Base-by-base conservation (phyloP, 176 grass and related monocot genomes). In the Poa pratensis region DNA sequence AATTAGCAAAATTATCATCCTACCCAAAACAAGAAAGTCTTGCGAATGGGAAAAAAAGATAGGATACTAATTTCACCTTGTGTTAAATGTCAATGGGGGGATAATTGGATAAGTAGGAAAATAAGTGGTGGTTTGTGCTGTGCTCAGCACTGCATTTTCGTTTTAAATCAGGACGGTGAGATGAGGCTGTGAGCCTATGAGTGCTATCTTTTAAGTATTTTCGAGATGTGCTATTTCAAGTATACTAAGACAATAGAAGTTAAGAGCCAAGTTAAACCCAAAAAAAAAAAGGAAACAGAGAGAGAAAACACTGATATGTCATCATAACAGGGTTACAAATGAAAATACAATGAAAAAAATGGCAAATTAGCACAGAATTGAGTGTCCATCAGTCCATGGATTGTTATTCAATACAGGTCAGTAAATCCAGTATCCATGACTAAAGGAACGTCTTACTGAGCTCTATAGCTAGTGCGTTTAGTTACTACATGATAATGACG, bases 1-100 rank as follows among this genome's bases (percentile, higher is more conserved):
- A 79, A 50, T 63, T 78, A 64, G 6, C 24, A 82, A 64, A 90
- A 63, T 24, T 71, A 42, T 14, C 55, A 62, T 59, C 35, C 11
- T 74, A 27, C 59, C 69, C 18, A 51, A 77, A 73, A 52, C 17
- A 85, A 24, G 40, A 65, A 65, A 13, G 77, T 12, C 45, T 82
- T 32, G 43, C 20, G 42, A 32, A 68, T 24, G n/a, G 86, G 49
- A n/a, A 46, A 80, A 17, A 65, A 74, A 70, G 11, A 19, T 28
- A 76, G 32, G 9, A 4, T 17, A 74, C 83, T 30, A 14, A 61
- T 73, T n/a, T 27, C 7, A 40, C 8, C 37, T 69, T 9, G 35
- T 42, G 5, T n/a, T 27, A 74, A 23, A 51, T 74, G 23, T 49
- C 24, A 17, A 75, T 16, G 16, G 45, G 8, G 1, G 22, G 71